A percentile compares a stretch with the other conserved stretches of the same genome.
phyloP scores from a whole-genome alignment of 2,329 filamentous ascomycete genomes.

The Hawksworthiomyces lignivorus region DNA sequence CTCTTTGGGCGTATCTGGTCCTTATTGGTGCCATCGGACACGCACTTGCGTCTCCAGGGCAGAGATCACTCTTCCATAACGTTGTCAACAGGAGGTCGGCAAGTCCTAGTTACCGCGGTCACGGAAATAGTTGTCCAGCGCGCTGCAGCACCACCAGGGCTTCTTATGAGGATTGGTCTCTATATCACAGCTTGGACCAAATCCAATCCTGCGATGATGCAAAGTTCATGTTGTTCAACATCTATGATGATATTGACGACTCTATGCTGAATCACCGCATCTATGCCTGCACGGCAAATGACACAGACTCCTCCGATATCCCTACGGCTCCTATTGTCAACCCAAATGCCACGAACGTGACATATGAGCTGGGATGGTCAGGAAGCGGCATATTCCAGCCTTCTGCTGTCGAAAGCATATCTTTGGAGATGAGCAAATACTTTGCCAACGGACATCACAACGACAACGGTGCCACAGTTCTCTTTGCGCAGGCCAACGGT shows the following conservation, averaged over 20 bases:
- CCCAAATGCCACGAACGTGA: conserved; percentile 6
- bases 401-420: too few species aligned
- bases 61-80: too few species aligned
- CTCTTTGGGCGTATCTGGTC: too few species aligned
- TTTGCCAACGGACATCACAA: conserved; percentile 5
- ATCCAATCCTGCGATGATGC: conserved; percentile 7
- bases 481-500: conserved; percentile 23
- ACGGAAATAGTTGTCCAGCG: conserved; percentile 9
- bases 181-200: conserved; percentile 6
- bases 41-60: too few species aligned
- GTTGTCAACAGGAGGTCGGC: too few species aligned
- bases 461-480: conserved; percentile 17
- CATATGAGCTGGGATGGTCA: conserved; percentile 19
- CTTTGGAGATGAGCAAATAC: too few species aligned
- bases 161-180: conserved; percentile 8
- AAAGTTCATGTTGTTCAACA: conserved; percentile 9
- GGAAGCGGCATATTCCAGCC: too few species aligned
- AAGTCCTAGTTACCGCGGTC: too few species aligned
- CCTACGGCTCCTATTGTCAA: conserved; percentile 9
- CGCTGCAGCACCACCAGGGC: conserved; percentile 5
- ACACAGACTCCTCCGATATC: conserved; percentile 5
- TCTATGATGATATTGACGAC: conserved; percentile 10
- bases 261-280: conserved; percentile 5
- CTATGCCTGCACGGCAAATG: conserved; percentile 15
- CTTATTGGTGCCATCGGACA: too few species aligned